These are phyloP conservation scores for Pichia paraexigua DNA, from an alignment of 805 yeast species.

Conservation along the genomic window DNA sequence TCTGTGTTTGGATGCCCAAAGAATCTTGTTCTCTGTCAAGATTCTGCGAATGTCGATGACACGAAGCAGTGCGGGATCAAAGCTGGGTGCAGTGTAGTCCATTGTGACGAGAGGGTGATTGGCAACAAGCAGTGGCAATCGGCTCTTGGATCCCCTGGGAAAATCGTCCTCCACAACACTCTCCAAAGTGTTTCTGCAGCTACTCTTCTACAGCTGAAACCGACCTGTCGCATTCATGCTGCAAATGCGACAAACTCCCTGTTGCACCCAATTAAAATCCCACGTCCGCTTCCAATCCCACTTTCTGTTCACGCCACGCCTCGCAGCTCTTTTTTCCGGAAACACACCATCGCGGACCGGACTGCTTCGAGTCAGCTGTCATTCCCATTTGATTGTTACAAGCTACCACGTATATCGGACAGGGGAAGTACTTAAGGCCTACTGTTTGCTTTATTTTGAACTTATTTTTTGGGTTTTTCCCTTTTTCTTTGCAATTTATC, in stretches of 20 bases:
- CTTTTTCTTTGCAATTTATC: neutral
- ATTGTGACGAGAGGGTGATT: neutral
- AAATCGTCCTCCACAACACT: too few relatives aligned
- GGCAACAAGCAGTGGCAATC: neutral
- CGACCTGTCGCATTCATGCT: neutral
- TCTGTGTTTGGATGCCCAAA: constrained; percentile 47
- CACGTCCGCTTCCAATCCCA: neutral
- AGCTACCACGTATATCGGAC: neutral
- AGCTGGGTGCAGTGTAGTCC: constrained; percentile 32
- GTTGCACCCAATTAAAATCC: neutral
- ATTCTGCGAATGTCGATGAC: constrained; percentile 61
- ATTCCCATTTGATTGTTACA: neutral
- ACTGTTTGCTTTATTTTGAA: neutral
- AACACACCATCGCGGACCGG: neutral
- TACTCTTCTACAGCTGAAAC: neutral
- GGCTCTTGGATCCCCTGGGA: too few relatives aligned
- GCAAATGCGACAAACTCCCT: neutral
- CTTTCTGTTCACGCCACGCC: too few relatives aligned
- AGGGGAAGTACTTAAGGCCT: neutral
- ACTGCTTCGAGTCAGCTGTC: neutral
- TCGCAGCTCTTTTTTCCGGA: neutral
- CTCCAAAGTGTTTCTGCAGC: too few relatives aligned
- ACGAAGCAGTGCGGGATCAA: constrained; percentile 52
- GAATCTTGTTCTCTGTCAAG: constrained; percentile 47
- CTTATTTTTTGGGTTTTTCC: neutral